These are phyloP conservation scores for Talaromyces marneffei DNA, from an alignment of 2,329 filamentous ascomycete species.

Conservation along the genomic window DNA sequence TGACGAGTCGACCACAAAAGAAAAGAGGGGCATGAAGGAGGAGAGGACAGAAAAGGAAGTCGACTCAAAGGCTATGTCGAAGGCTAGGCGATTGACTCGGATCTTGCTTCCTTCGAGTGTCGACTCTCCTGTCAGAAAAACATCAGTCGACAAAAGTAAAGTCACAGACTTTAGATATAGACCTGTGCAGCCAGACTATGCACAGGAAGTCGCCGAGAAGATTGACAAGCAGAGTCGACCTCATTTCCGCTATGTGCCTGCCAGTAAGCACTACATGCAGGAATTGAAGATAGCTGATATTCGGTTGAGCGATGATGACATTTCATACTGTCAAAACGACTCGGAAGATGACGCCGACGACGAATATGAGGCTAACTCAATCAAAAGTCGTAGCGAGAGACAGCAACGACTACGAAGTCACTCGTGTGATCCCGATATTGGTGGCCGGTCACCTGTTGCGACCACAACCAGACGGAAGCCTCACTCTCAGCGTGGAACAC, in stretches of 20 bases:
- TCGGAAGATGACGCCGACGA: conserved; percentile 1
- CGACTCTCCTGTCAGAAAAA: conserved; percentile 8
- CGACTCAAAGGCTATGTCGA: conserved; percentile 7
- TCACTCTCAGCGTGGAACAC: neutral
- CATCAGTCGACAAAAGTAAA: neutral
- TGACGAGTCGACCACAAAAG: neutral
- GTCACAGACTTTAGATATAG: conserved; percentile 29
- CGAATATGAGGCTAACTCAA: neutral
- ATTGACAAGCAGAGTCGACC: conserved; percentile 14
- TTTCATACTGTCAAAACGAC: conserved; percentile 5
- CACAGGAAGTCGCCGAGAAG: conserved; percentile 24
- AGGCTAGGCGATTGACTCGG: conserved; percentile 11
- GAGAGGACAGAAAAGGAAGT: neutral
- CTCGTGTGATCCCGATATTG: conserved; percentile 9
- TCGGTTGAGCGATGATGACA: conserved; percentile 8
- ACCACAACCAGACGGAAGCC: neutral
- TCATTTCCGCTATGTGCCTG: conserved; percentile 31
- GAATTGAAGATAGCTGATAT: conserved; percentile 21
- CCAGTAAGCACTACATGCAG: conserved; percentile 22
- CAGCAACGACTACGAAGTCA: conserved; percentile 7
- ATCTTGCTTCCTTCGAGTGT: conserved; percentile 13
- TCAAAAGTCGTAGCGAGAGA: neutral
- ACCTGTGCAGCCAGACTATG: conserved; percentile 29
- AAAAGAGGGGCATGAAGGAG: neutral
- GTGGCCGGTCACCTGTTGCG: neutral